A percentile compares a stretch with the other conserved stretches of the same genome.
Evolutionary conservation across 441 rosid species (phyloP).

Genomic region (Croton laevigatus): DNA sequence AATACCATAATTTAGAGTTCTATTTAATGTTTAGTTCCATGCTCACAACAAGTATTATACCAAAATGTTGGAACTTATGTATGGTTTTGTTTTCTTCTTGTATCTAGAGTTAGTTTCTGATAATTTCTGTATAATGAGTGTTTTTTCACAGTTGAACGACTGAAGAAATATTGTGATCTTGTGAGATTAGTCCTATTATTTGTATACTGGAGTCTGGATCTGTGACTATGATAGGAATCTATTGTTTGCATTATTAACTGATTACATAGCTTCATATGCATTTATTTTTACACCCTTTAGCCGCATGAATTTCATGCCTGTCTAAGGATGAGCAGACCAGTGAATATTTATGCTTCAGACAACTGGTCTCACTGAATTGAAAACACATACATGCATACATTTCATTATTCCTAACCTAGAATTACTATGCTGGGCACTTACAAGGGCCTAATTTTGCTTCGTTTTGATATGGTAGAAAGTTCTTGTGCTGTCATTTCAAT

Average conservation of each 20-base stretch:
- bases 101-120: constrained; percentile 12
- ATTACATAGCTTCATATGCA: constrained; percentile 3
- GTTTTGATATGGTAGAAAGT: too few species aligned
- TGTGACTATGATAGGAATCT: background rate
- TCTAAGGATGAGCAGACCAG: background rate
- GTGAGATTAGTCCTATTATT: constrained; percentile 16
- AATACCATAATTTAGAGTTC: constrained; percentile 14
- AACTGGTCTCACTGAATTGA: background rate
- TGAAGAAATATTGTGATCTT: constrained; percentile 22
- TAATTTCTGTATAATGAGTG: constrained; percentile 23
- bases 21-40: constrained; percentile 15
- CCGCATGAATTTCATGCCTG: background rate
- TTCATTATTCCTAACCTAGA: background rate
- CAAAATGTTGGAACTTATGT: background rate
- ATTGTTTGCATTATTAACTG: constrained; percentile 10
- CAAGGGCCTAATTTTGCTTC: background rate
- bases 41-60: constrained; percentile 14
- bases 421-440: background rate
- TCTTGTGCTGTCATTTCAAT: background rate
- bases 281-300: too few species aligned
- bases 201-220: constrained; percentile 4
- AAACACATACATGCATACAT: too few species aligned
- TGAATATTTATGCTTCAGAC: background rate
- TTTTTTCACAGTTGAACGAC: constrained; percentile 12
- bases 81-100: constrained; percentile 22